phyloP scores from a whole-genome alignment of 1,284 basidiomycete species.

The Phenoliferia sp. region DNA sequence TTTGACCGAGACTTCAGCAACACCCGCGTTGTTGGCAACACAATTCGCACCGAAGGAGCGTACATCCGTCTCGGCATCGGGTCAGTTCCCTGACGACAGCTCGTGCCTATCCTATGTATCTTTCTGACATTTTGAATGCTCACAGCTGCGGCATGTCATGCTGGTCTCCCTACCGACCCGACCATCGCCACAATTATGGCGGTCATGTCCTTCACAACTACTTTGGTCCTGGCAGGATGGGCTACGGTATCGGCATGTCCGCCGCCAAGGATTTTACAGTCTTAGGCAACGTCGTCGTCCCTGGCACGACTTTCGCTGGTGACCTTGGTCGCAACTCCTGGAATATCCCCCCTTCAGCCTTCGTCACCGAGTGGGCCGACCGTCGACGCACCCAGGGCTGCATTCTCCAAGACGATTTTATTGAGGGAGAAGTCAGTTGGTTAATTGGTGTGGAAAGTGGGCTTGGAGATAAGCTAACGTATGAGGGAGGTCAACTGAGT shows the following conservation, averaged over 20 bases:
- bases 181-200: constrained; percentile 24
- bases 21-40: constrained; percentile 34
- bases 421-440: constrained; percentile 33
- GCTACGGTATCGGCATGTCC: constrained; percentile 35
- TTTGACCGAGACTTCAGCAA: constrained; percentile 33
- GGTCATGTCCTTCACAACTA: constrained; percentile 33
- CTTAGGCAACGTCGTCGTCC: constrained; percentile 29
- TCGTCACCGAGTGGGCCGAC: constrained; percentile 28
- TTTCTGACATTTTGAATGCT: not conserved
- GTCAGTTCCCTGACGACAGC: constrained; percentile 6
- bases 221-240: constrained; percentile 35
- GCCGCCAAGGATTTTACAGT: constrained; percentile 32
- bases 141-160: constrained; percentile 26
- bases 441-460: constrained; percentile 36
- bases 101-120: not conserved
- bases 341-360: constrained; percentile 33
- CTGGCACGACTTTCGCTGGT: constrained; percentile 30
- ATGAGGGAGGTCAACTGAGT: constrained; percentile 23
- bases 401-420: constrained; percentile 34
- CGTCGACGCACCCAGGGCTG: constrained; percentile 22
- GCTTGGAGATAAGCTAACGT: constrained; percentile 26
- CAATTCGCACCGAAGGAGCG: constrained; percentile 32
- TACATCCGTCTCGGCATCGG: constrained; percentile 36
- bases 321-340: constrained; percentile 16
- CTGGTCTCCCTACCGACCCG: constrained; percentile 26